Base-by-base conservation (phyloP, 805 yeast species). In the Hanseniaspora hatyaiensis region DNA sequence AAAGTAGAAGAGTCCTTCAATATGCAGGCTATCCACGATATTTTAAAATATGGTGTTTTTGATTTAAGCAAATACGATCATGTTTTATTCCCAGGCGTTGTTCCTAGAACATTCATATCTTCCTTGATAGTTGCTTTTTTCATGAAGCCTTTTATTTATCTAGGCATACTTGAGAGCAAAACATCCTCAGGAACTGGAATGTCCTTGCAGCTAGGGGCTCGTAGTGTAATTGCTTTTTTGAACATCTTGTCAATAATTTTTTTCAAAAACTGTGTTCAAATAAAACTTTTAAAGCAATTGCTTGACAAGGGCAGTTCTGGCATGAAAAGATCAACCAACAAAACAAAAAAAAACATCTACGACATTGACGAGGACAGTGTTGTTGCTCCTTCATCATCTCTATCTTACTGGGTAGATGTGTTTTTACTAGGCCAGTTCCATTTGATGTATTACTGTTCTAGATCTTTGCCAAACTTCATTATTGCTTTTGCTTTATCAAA, bases 1-100 rank as follows among this genome's bases (percentile, higher is more conserved):
- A 89, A 89, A 63, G 96, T 89, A 0, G 96, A 89, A 60, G 97
- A 89, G 61, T 84, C 95, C 24, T 89, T 89, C 69, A 84, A 80
- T 55, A 67, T 84, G 38, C 96, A 89, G 57, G 96, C 96, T 0
- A 69, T 85, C 34, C 87, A 88, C 58, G 96, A 89, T 57, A 68
- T 87, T 36, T 53, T 84, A 42, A 71, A 73, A 52, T 71, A 76
- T 58, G 96, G 95, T 6, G 29, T 59, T 2, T 53, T 50, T 20
- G 64, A 63, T 51, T 13, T 72, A 1, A 51, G 64, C 1, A 52
- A 65, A 41, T 89, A 72, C 59, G 96, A 89, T 58, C 97, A 89
- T 60, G 52, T 69, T 6, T 62, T 68, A 45, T 89, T 85, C 59
- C 94, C 96, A 0, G 96, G 96, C 2, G 88, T 70, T 1, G 95